phyloP scores from a whole-genome alignment of 1,139 yeast genomes.

The Blastobotrys capitulatus region DNA sequence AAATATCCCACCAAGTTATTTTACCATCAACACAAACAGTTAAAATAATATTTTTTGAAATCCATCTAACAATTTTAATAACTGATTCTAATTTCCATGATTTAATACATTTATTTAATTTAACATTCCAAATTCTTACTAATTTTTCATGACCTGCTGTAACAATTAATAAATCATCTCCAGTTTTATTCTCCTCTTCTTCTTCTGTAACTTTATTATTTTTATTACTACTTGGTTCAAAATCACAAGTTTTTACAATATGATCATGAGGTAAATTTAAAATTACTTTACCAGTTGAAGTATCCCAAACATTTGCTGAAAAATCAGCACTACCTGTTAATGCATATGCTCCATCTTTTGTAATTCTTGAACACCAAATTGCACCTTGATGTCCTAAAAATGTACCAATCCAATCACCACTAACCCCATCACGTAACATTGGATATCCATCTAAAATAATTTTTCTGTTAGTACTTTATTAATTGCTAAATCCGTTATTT shows the following conservation, averaged over 20 bases:
- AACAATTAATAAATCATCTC: constrained; percentile 15
- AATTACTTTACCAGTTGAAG: constrained; percentile 26
- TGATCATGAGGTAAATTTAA: constrained; percentile 30
- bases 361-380: constrained; percentile 34
- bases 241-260: constrained; percentile 32
- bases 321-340: constrained; percentile 37
- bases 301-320: constrained; percentile 34
- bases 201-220: constrained; percentile 4
- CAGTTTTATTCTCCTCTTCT: constrained; percentile 8
- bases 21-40: constrained; percentile 27
- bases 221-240: constrained; percentile 15
- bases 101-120: constrained; percentile 8
- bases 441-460: constrained; percentile 34
- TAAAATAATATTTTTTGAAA: constrained; percentile 19
- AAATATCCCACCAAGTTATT: constrained; percentile 32
- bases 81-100: constrained; percentile 21
- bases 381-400: constrained; percentile 38
- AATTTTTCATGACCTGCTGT: constrained; percentile 28
- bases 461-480: not conserved
- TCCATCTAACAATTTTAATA: constrained; percentile 21
- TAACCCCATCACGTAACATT: constrained; percentile 35
- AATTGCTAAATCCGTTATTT: no score
- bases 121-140: constrained; percentile 24
- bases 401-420: constrained; percentile 40
- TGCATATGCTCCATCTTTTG: constrained; percentile 26